A percentile compares a stretch with the other conserved stretches of the same genome.
Conservation (phyloP, 2,329 filamentous ascomycete species). For the Fulvia fulva region DNA sequence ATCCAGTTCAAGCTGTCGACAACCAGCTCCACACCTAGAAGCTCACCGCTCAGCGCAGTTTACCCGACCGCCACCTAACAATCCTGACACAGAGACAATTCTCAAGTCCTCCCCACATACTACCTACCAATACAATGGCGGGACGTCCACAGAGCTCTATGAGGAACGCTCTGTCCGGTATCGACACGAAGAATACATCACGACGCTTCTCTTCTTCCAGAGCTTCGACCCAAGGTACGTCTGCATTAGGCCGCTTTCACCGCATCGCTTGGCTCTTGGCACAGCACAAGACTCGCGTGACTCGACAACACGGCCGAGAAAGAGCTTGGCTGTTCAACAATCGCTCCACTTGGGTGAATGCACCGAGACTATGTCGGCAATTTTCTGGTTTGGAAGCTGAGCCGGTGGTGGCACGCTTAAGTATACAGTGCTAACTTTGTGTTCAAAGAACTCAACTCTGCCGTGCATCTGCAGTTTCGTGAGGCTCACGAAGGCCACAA, state of each 20-base stretch:
- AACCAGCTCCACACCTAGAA: neutral
- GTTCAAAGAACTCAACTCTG: slow-evolving; percentile 69
- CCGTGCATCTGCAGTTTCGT: slow-evolving; percentile 84
- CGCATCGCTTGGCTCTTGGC: neutral
- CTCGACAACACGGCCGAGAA: neutral
- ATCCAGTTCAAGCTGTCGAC: no score
- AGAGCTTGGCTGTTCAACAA: neutral
- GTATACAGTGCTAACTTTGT: slow-evolving; percentile 10
- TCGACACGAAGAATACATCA: slow-evolving; percentile 1
- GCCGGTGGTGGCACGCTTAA: neutral
- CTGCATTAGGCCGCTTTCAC: neutral
- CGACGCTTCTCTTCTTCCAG: slow-evolving; percentile 20
- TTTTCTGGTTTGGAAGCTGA: neutral
- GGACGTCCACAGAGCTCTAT: neutral
- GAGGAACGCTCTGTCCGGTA: neutral
- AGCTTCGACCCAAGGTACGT: slow-evolving; percentile 22
- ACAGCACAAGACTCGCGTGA: neutral
- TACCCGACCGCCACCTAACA: neutral
- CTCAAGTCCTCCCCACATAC: neutral
- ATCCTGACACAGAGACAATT: neutral
- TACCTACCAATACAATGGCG: neutral
- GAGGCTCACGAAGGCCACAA: slow-evolving; percentile 86
- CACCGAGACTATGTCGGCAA: neutral
- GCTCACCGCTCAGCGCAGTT: neutral
- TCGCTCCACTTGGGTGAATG: neutral